Conservation (phyloP, 805 yeast genomes). For the Schwanniomyces pseudopolymorphus region DNA sequence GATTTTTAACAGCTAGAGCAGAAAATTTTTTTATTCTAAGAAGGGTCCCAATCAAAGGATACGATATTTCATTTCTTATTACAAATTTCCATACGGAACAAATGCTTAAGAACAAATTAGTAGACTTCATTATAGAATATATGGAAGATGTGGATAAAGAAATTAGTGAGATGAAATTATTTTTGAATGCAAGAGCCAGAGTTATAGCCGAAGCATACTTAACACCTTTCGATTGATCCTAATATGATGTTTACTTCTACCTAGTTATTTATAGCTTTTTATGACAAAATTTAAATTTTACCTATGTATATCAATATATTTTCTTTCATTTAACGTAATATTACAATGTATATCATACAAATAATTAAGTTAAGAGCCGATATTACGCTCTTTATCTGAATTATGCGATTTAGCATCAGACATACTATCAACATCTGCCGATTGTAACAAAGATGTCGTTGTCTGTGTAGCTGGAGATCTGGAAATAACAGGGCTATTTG, state of each 20-base stretch:
- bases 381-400: not conserved
- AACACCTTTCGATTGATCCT: slow-evolving; percentile 67
- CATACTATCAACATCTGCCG: slow-evolving; percentile 4
- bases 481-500: slow-evolving; percentile 16
- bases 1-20: slow-evolving; percentile 93
- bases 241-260: not conserved
- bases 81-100: slow-evolving; percentile 94
- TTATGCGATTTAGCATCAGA: slow-evolving; percentile 1
- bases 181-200: slow-evolving; percentile 95
- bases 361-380: not conserved
- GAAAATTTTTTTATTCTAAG: slow-evolving; percentile 90
- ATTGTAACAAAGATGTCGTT: slow-evolving; percentile 1
- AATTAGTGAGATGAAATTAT: slow-evolving; percentile 96
- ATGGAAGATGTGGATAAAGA: slow-evolving; percentile 99
- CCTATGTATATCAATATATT: not conserved
- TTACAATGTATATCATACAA: not conserved
- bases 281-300: not conserved
- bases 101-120: slow-evolving; percentile 92
- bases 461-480: slow-evolving; percentile 13
- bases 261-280: not conserved
- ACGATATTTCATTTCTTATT: slow-evolving; percentile 88
- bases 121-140: slow-evolving; percentile 95
- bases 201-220: slow-evolving; percentile 95
- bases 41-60: slow-evolving; percentile 86
- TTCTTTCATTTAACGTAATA: not conserved